Base-by-base conservation (phyloP, 352 stramenopile species). In the Phytophthora idaei region DNA sequence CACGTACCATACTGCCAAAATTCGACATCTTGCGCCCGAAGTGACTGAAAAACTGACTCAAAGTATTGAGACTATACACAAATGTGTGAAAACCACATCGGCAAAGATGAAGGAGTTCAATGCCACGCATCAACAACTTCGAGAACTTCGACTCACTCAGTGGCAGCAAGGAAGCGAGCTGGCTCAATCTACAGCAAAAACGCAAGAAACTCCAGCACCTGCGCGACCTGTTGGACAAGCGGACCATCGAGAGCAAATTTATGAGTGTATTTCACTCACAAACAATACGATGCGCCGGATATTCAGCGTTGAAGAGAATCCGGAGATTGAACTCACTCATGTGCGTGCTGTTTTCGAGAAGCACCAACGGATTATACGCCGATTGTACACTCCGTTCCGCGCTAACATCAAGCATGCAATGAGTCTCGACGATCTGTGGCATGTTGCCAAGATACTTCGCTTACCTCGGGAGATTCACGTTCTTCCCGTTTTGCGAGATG, bases 341-440 rank as follows among this genome's bases (percentile, higher is more conserved):
- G 83, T 92, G 1, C 68, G 71, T 11, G n/a, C 17, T 12, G 54
- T 79, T 1, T 73, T 93, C 7, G 76, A 92, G 68, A 75, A 73
- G 8, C 76, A 90, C 36, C 78, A 89, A 62, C 51, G 76, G n/a
- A 17, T 77, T 8, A 67, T 93, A 49, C 81, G 79, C 0, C 71
- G 81, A 34, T 34, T 93, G 25, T 93, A 93, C 72, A 74, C 71
- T 17, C 79, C 74, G 42, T 67, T 81, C 46, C 72, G 74, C 2
- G 28, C 66, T 2, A 71, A 77, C 4, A 67, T 77, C 17, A 70
- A 69, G 12, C 70, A 90, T 54, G 85, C 78, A 5, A 61, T 85
- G 53, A 90, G 67, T 28, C 68, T 92, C 9, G 83, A 91, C 17
- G 85, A 90, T 31, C 50, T 93, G 8, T 93, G 83, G 81, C 85